These are phyloP conservation scores for Pascua sp. DNA, from an alignment of 1,284 basidiomycete species.

Conservation along the genomic window DNA sequence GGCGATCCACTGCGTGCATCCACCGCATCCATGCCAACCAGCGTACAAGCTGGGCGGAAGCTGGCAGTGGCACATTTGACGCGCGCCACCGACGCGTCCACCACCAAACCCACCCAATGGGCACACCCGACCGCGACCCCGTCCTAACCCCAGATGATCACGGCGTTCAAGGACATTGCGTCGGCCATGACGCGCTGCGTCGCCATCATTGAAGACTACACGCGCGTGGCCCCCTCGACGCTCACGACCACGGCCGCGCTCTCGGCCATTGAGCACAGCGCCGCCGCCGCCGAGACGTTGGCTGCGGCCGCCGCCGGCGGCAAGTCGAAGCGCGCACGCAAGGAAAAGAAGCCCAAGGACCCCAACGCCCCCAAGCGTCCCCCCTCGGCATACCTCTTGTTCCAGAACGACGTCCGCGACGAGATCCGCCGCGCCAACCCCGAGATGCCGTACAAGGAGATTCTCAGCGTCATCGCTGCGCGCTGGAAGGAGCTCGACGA, in stretches of 20 bases:
- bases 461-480: slow-evolving; percentile 67
- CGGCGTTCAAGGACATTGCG: slow-evolving; percentile 46
- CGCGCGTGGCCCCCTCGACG: slow-evolving; percentile 35
- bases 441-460: slow-evolving; percentile 64
- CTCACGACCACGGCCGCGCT: slow-evolving; percentile 24
- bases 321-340: slow-evolving; percentile 34
- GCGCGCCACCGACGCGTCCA: no score
- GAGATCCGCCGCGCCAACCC: slow-evolving; percentile 58
- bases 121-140: not conserved
- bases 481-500: slow-evolving; percentile 68
- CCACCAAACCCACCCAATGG: not conserved
- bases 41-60: no score
- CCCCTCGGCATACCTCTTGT: slow-evolving; percentile 89
- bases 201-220: slow-evolving; percentile 45
- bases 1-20: no score
- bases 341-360: slow-evolving; percentile 63
- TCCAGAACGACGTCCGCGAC: slow-evolving; percentile 86
- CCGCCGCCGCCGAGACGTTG: slow-evolving; percentile 20
- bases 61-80: no score
- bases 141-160: slow-evolving; percentile 41
- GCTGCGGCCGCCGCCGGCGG: slow-evolving; percentile 14
- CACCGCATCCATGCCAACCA: no score
- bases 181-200: slow-evolving; percentile 47
- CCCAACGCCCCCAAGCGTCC: slow-evolving; percentile 93
- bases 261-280: slow-evolving; percentile 16